phyloP scores from a whole-genome alignment of 345 rosid genomes.

The Aquilaria sinensis region DNA sequence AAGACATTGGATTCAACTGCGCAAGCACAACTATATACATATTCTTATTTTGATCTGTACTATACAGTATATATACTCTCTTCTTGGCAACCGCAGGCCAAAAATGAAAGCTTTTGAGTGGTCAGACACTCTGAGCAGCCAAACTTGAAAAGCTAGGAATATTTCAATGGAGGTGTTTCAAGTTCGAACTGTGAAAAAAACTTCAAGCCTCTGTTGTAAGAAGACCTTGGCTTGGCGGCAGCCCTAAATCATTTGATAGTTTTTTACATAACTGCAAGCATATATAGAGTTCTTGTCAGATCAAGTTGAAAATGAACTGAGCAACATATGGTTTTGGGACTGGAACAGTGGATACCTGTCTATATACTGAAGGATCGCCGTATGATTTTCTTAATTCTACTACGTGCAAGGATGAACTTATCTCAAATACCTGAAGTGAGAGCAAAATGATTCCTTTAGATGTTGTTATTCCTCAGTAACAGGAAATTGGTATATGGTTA shows the following conservation, averaged over 20 bases:
- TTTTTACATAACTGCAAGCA: slow-evolving; percentile 65
- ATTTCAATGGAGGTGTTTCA: background rate
- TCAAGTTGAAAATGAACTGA: background rate
- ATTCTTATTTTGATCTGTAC: no score
- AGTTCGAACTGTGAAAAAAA: background rate
- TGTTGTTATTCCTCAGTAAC: no score
- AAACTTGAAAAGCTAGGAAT: background rate
- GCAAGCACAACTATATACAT: no score
- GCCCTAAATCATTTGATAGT: slow-evolving; percentile 56
- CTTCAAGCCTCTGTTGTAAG: slow-evolving; percentile 12
- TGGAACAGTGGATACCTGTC: slow-evolving; percentile 43
- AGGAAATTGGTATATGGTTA: no score
- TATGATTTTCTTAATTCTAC: slow-evolving; percentile 78
- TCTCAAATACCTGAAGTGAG: slow-evolving; percentile 66
- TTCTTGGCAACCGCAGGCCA: background rate
- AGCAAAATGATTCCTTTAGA: no score
- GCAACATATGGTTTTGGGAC: background rate
- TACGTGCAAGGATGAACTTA: slow-evolving; percentile 68
- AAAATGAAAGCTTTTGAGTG: background rate
- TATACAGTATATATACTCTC: no score
- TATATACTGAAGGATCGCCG: slow-evolving; percentile 64
- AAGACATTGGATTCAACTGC: no score
- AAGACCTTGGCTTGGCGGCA: slow-evolving; percentile 24
- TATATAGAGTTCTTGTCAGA: background rate
- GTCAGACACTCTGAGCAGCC: no score